Evolutionary conservation across 2,329 filamentous ascomycete genomes (phyloP).

Genomic region (Pseudogymnoascus sp.): DNA sequence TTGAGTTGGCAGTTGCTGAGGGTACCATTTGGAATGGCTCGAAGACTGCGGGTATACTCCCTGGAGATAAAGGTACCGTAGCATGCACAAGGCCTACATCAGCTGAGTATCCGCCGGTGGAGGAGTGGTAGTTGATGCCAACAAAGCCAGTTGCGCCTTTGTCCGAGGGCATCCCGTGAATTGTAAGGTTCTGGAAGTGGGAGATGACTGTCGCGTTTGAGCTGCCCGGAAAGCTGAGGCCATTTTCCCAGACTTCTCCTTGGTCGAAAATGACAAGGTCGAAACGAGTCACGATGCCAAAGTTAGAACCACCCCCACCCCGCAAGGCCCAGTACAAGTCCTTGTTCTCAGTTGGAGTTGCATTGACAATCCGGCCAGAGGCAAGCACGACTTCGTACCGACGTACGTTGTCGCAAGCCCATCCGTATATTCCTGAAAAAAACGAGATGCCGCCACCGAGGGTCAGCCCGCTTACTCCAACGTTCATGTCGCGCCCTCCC

Average conservation of each 20-base stretch:
- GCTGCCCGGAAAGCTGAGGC: neutral
- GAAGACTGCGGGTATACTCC: neutral
- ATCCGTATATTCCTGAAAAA: constrained; percentile 13
- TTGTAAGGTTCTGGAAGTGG: neutral
- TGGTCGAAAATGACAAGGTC: constrained; percentile 24
- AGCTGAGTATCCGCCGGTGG: neutral
- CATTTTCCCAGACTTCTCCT: neutral
- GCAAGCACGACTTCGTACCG: constrained; percentile 13
- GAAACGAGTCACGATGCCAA: constrained; percentile 42
- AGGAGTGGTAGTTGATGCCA: neutral
- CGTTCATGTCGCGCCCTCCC: constrained; percentile 31
- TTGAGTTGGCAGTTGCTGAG: neutral
- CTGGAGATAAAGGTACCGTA: neutral
- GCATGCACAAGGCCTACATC: neutral
- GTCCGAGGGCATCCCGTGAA: neutral
- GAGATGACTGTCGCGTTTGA: neutral
- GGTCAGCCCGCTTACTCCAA: constrained; percentile 34
- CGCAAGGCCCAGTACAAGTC: constrained; percentile 47
- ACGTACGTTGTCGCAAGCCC: neutral
- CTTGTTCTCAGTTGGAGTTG: constrained; percentile 17
- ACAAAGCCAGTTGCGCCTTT: neutral
- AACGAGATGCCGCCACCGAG: constrained; percentile 26
- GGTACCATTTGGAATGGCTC: neutral
- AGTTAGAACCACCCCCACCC: constrained; percentile 46
- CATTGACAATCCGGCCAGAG: neutral